Base-by-base conservation (phyloP, 2,329 filamentous ascomycete genomes). In the Nannizziopsis arthrosporioides region DNA sequence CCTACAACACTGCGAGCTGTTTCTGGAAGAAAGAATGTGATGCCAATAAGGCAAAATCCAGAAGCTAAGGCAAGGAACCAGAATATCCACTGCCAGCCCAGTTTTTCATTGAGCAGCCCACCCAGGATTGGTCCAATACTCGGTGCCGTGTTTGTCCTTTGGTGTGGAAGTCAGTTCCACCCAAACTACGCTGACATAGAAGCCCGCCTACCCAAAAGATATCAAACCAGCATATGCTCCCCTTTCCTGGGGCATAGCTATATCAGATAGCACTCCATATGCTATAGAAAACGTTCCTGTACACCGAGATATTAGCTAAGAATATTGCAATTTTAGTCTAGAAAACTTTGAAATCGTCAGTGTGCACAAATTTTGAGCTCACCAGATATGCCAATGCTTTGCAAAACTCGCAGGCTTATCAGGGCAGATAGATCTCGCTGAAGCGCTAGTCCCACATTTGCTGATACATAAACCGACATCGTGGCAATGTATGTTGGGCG, bases 61-160 rank as follows among this genome's bases (percentile, higher is more conserved):
- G 64, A 60, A 1, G 65, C 63, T 34, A 84, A 80, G 34, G 75
- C 70, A 48, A 81, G 70, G 57, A 84, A 82, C 80, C 80, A 84
- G 56, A 84, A 84, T 48, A 83, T 77, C 47, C 75, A 71, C n/a
- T 75, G 68, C 81, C 81, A 85, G 7, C 78, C 79, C 0, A 82
- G 69, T 51, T 75, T 82, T 53, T 82, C 69, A 14, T 73, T 72
- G 14, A 86, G 62, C 1, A 84, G 53, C 1, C 81, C 82, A 11
- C 82, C 81, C 2, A 85, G 66, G 1, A 82, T 72, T 0, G 82
- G 80, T 0, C 77, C 68, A 5, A 84, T 58, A 27, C 22, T 27
- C 22, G 22, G 22, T 27, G 22, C 22, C 3, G 22, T 27, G 7
- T 27, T 27, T 7, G 22, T 27, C 4, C 22, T 27, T 27, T 27